Evolutionary conservation across 208 protist genomes (phyloP), one percentile per base, ranked within the genome.

Genomic region (Phytomonas sp.): DNA sequence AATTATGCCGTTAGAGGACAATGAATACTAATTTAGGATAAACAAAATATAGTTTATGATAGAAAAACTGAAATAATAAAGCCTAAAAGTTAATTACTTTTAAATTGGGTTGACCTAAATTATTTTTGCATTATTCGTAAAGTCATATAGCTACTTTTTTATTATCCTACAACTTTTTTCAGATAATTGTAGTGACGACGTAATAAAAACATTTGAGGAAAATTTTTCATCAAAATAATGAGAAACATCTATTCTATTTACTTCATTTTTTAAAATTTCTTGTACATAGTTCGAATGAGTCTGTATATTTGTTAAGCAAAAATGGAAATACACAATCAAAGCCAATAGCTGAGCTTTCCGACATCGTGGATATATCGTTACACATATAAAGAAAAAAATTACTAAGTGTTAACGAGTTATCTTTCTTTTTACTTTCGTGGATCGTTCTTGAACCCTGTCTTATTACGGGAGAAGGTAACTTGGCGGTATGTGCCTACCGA

Each of bases 21-120:
- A 49, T 49, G 19, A 23, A 49, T 49, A 49, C 14, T 23, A 23
- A 49, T 19, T 23, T 16, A 49, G 2, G 19, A 49, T 23, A 12
- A 23, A 23, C 2, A 64, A 64, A 64, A 64, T 64, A 23, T 40
- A n/a, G 36, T 23, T 23, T 64, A 16, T 4, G 19, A 64, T 19
- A 12, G 36, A 14, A 10, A 62, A 64, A 64, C 31, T 23, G 19
- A 40, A 64, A 64, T 42, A 64, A 12, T 16, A 64, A 64, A 64
- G 11, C 36, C 6, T 19, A 64, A 40, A 42, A 64, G 19, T n/a
- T 23, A 49, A 49, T 49, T 49, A 49, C 10, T 49, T 49, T 49
- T 4, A 19, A 49, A 49, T 10, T 49, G 3, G 19, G 3, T 49
- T 16, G 40, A 4, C 40, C 40, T 49, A 19, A 12, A 49, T 49